Conservation (phyloP, 306 rosid species). For the apple (Malus domestica) region ASM211411v1 NC_041789.1:20738501-20739000, state of each 20-base stretch:
- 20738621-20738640: background rate
- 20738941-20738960: slow-evolving; percentile 94
- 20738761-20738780: slow-evolving; percentile 81
- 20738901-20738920: slow-evolving; percentile 74
- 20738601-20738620: background rate
- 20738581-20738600: background rate
- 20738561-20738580: background rate
- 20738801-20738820: slow-evolving; percentile 79
- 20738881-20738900: slow-evolving; percentile 64
- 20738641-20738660: background rate
- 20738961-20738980: slow-evolving; percentile 94
- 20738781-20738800: slow-evolving; percentile 93
- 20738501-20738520: slow-evolving; percentile 21
- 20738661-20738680: slow-evolving; percentile 14
- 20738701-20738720: background rate
- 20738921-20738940: slow-evolving; percentile 87
- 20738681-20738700: background rate
- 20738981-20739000: slow-evolving; percentile 78
- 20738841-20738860: slow-evolving; percentile 67
- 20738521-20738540: background rate
- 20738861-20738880: slow-evolving; percentile 49
- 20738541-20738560: background rate
- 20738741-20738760: slow-evolving; percentile 46
- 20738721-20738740: background rate
- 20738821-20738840: slow-evolving; percentile 78